These are phyloP conservation scores for Tetrapisispora phaffii DNA, from an alignment of 805 yeast species.

Conservation along the genomic window DNA sequence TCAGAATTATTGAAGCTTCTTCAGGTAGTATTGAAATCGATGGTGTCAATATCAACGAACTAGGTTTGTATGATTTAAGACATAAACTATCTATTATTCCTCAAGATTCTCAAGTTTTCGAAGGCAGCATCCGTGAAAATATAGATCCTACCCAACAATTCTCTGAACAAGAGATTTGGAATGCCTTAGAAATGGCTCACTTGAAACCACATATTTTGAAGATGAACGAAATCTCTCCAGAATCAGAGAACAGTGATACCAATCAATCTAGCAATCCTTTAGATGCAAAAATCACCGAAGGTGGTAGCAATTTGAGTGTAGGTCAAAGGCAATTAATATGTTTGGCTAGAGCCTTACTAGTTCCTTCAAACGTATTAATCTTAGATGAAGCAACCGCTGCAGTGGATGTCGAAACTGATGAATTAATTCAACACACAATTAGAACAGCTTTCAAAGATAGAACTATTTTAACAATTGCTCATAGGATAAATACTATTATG, in stretches of 20 bases:
- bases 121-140: conserved; percentile 77
- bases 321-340: conserved; percentile 79
- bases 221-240: conserved; percentile 43
- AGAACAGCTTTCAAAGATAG: conserved; percentile 64
- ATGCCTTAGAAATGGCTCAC: conserved; percentile 67
- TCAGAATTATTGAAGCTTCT: conserved; percentile 73
- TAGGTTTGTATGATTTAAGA: conserved; percentile 74
- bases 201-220: conserved; percentile 51
- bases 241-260: neutral
- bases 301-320: conserved; percentile 61
- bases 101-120: conserved; percentile 87
- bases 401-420: conserved; percentile 78
- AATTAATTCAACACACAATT: conserved; percentile 67
- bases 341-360: conserved; percentile 66
- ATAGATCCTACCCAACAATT: conserved; percentile 69
- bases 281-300: conserved; percentile 50
- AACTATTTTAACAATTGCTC: conserved; percentile 78
- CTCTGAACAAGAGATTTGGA: conserved; percentile 76
- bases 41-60: conserved; percentile 48
- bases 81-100: conserved; percentile 77
- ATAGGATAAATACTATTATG: conserved; percentile 71
- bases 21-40: conserved; percentile 67
- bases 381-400: conserved; percentile 87
- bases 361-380: conserved; percentile 52
- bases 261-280: conserved; percentile 17